A percentile compares a stretch with the other conserved stretches of the same genome.
phyloP scores from a whole-genome alignment of 495 filamentous ascomycete genomes.

The Friedmanniomyces simplex region DNA sequence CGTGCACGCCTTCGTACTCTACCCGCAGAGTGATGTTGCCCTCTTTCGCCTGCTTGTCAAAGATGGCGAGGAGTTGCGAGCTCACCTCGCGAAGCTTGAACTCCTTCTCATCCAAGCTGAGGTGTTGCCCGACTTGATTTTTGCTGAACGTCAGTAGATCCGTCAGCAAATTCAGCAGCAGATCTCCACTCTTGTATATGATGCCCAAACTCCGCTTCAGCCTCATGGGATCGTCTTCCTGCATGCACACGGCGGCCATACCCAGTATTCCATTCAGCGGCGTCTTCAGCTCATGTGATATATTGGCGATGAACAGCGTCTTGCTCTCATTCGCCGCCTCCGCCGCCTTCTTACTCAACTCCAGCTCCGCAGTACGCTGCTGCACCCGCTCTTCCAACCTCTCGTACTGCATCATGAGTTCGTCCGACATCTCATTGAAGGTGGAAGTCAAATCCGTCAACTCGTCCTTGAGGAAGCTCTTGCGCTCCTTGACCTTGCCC shows the following conservation, averaged over 20 bases:
- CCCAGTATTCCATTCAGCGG: slow-evolving; percentile 88
- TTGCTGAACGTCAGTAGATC: slow-evolving; percentile 87
- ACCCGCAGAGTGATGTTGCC: slow-evolving; percentile 61
- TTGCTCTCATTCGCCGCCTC: slow-evolving; percentile 92
- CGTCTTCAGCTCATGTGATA: slow-evolving; percentile 88
- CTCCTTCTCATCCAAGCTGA: slow-evolving; percentile 72
- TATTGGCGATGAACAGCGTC: slow-evolving; percentile 90
- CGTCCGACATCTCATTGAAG: slow-evolving; percentile 91
- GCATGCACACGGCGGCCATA: slow-evolving; percentile 87
- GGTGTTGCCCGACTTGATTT: slow-evolving; percentile 76
- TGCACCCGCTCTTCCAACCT: slow-evolving; percentile 73
- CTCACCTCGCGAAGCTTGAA: slow-evolving; percentile 71
- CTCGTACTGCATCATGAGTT: slow-evolving; percentile 74
- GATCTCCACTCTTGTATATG: slow-evolving; percentile 82
- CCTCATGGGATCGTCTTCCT: slow-evolving; percentile 64
- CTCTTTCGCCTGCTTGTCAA: slow-evolving; percentile 78
- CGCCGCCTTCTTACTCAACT: slow-evolving; percentile 80
- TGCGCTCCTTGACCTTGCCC: slow-evolving; percentile 62
- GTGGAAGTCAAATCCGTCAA: slow-evolving; percentile 75
- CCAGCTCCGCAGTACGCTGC: slow-evolving; percentile 71
- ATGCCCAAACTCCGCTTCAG: slow-evolving; percentile 74
- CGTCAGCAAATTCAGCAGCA: slow-evolving; percentile 77
- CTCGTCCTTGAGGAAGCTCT: slow-evolving; percentile 71
- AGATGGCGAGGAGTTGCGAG: slow-evolving; percentile 71
- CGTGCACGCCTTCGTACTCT: slow-evolving; percentile 49